These are phyloP conservation scores for Coniochaeta pulveracea DNA, from an alignment of 2,329 filamentous ascomycete genomes.

Conservation along the genomic window DNA sequence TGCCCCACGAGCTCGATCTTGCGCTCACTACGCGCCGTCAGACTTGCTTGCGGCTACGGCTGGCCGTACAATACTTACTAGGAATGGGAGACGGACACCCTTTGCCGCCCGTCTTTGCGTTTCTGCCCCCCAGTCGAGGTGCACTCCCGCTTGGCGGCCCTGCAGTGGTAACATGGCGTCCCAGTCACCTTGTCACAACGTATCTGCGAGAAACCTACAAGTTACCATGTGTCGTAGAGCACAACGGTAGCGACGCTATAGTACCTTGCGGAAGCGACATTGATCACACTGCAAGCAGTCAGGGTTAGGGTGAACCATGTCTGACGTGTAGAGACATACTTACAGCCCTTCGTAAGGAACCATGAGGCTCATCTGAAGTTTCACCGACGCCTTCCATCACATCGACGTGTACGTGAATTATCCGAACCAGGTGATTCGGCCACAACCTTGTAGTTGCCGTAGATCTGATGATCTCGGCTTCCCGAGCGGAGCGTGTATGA, in stretches of 20 bases:
- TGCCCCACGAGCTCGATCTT: constrained; percentile 26
- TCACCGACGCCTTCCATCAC: background rate
- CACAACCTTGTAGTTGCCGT: too few species aligned
- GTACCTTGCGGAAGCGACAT: constrained; percentile 3
- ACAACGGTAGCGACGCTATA: background rate
- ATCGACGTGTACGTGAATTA: too few species aligned
- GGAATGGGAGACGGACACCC: constrained; percentile 48
- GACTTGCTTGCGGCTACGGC: background rate
- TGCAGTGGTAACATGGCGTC: constrained; percentile 46
- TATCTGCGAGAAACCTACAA: constrained; percentile 29
- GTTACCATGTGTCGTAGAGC: background rate
- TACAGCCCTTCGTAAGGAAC: constrained; percentile 2
- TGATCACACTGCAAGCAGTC: constrained; percentile 1
- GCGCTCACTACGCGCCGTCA: constrained; percentile 10
- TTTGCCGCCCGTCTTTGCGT: constrained; percentile 40
- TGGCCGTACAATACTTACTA: constrained; percentile 32
- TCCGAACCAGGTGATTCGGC: too few species aligned
- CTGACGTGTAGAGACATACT: background rate
- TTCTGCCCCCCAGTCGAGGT: constrained; percentile 45
- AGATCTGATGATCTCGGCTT: too few species aligned
- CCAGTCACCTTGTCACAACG: constrained; percentile 40
- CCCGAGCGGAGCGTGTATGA: too few species aligned
- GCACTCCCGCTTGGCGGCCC: constrained; percentile 38
- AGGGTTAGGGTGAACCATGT: background rate
- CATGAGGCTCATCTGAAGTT: background rate